phyloP scores from a whole-genome alignment of 805 yeast species.

The Hanseniaspora lachancei region DNA sequence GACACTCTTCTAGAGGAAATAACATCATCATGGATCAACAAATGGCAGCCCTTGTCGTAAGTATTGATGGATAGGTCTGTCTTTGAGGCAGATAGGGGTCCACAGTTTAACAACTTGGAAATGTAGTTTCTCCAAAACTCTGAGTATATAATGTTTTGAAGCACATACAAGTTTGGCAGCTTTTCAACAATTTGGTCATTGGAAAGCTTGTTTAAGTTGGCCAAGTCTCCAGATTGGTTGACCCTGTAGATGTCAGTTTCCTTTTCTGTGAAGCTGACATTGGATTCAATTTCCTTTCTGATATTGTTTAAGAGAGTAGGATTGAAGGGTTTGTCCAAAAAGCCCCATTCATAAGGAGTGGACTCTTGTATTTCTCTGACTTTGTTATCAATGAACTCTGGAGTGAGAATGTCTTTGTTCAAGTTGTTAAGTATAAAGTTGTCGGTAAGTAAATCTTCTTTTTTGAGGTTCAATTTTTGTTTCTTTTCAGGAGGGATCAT shows the following conservation, averaged over 20 bases:
- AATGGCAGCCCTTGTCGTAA: conserved; percentile 84
- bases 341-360: conserved; percentile 83
- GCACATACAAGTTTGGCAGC: conserved; percentile 60
- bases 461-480: neutral
- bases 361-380: conserved; percentile 38
- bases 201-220: conserved; percentile 69
- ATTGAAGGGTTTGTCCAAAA: conserved; percentile 57
- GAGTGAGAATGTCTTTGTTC: conserved; percentile 37
- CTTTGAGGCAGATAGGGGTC: conserved; percentile 76
- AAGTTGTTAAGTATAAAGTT: conserved; percentile 31
- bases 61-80: conserved; percentile 89
- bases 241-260: conserved; percentile 96
- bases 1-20: conserved; percentile 90
- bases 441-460: conserved; percentile 19
- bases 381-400: conserved; percentile 30
- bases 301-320: conserved; percentile 68
- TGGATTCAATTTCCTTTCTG: conserved; percentile 65
- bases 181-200: conserved; percentile 59
- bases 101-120: conserved; percentile 69
- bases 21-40: conserved; percentile 92
- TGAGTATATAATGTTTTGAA: conserved; percentile 80
- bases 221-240: conserved; percentile 78
- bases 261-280: conserved; percentile 82
- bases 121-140: conserved; percentile 69
- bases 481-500: neutral